phyloP scores from a whole-genome alignment of 805 yeast genomes.

The Cyberlindnera amylophila region DNA sequence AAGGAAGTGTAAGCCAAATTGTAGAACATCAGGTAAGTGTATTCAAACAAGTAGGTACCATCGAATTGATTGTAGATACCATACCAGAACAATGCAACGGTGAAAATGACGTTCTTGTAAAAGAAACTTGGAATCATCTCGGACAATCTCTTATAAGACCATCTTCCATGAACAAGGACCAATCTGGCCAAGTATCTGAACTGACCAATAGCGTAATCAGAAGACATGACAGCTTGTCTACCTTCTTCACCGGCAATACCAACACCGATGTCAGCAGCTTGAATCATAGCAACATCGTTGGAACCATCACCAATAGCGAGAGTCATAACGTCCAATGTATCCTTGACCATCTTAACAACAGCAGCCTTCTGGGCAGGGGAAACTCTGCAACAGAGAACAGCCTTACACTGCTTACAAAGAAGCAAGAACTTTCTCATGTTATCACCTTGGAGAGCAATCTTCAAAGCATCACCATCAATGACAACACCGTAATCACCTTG shows the following conservation, averaged over 20 bases:
- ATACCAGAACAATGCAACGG: conserved; percentile 73
- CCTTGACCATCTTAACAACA: conserved; percentile 78
- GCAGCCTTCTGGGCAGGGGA: conserved; percentile 96
- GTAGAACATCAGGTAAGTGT: conserved; percentile 75
- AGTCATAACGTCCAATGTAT: conserved; percentile 74
- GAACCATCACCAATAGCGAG: conserved; percentile 83
- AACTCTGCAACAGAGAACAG: conserved; percentile 96
- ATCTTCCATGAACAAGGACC: conserved; percentile 73
- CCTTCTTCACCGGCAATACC: conserved; percentile 92
- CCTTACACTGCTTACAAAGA: conserved; percentile 69
- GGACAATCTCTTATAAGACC: conserved; percentile 78
- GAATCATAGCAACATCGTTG: conserved; percentile 88
- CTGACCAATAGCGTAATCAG: conserved; percentile 83
- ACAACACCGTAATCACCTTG: conserved; percentile 61
- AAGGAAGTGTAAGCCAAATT: conserved; percentile 80
- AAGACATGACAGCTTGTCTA: conserved; percentile 82
- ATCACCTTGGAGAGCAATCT: conserved; percentile 41
- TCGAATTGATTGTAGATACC: conserved; percentile 73
- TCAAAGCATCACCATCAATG: conserved; percentile 75
- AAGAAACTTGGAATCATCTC: conserved; percentile 84
- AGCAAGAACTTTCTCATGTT: conserved; percentile 57
- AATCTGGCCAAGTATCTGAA: conserved; percentile 67
- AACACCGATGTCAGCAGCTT: conserved; percentile 65
- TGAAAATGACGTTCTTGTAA: conserved; percentile 73
- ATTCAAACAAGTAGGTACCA: conserved; percentile 76